These are phyloP conservation scores for Corymbia citriodora DNA, from an alignment of 441 rosid species.

Conservation along the genomic window DNA sequence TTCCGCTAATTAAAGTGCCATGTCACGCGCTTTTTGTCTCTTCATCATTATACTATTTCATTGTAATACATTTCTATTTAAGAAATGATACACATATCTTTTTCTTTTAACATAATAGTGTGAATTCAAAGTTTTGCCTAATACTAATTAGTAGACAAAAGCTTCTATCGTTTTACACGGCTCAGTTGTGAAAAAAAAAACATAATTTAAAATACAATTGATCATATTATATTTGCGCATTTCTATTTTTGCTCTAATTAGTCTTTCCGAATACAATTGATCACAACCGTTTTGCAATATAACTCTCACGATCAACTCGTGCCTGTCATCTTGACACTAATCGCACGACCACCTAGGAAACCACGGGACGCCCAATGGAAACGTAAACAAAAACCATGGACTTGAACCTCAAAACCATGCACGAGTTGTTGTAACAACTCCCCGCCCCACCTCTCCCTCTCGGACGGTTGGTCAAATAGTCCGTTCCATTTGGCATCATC, in stretches of 20 bases:
- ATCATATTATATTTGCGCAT: rapidly evolving
- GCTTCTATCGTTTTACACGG: rapidly evolving
- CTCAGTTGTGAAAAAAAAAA: background rate
- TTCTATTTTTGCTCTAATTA: background rate
- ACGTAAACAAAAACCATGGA: background rate
- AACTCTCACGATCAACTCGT: background rate
- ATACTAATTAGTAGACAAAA: background rate
- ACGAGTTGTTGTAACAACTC: background rate
- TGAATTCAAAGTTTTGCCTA: background rate
- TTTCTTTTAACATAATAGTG: background rate
- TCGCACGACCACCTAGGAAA: background rate
- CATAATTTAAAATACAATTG: too few species aligned
- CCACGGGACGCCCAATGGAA: background rate
- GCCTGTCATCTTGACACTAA: background rate
- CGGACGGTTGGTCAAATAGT: background rate
- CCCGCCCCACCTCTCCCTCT: background rate
- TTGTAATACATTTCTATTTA: background rate
- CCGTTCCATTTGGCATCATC: background rate
- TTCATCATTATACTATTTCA: background rate
- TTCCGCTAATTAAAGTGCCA: background rate
- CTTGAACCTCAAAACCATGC: background rate
- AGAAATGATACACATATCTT: background rate
- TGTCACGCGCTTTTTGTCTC: background rate
- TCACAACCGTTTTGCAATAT: background rate
- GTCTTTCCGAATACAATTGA: background rate